Conservation (phyloP, 495 filamentous ascomycete species). For the Annulohypoxylon bovei region DNA sequence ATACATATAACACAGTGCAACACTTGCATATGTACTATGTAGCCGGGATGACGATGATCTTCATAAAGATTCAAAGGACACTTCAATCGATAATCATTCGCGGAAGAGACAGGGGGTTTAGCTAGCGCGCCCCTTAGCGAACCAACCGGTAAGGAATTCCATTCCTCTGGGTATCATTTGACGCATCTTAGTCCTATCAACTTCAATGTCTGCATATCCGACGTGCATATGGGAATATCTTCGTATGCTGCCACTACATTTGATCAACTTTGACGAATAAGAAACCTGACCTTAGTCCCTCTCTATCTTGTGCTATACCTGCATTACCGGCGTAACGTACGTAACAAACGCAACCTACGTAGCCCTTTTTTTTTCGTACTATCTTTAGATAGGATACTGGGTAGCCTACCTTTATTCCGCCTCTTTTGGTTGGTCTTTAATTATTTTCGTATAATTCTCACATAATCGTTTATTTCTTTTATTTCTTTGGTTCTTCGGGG, state of each 20-base stretch:
- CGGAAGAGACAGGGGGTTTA: conserved; percentile 2
- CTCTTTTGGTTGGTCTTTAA: background rate
- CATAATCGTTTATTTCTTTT: conserved; percentile 9
- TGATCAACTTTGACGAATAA: conserved; percentile 19
- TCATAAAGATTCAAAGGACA: background rate
- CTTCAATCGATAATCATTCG: background rate
- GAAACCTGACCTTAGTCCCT: conserved; percentile 32
- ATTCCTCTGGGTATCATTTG: conserved; percentile 24
- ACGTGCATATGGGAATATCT: conserved; percentile 21
- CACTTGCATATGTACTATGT: background rate
- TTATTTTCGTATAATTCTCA: conserved; percentile 7
- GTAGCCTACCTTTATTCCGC: background rate
- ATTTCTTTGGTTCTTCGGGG: background rate
- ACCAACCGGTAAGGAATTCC: conserved; percentile 16
- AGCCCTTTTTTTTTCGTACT: conserved; percentile 1
- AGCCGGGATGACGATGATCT: conserved; percentile 6
- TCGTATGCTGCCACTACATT: background rate
- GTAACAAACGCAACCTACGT: background rate
- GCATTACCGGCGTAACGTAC: background rate
- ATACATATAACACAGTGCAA: background rate
- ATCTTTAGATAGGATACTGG: conserved; percentile 5
- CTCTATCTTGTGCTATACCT: conserved; percentile 7
- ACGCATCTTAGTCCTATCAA: conserved; percentile 24
- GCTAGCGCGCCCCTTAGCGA: conserved; percentile 19
- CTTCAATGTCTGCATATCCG: conserved; percentile 4